These are phyloP conservation scores for Fusarium cyanostomum DNA, from an alignment of 2,329 filamentous ascomycete genomes.

Conservation along the genomic window DNA sequence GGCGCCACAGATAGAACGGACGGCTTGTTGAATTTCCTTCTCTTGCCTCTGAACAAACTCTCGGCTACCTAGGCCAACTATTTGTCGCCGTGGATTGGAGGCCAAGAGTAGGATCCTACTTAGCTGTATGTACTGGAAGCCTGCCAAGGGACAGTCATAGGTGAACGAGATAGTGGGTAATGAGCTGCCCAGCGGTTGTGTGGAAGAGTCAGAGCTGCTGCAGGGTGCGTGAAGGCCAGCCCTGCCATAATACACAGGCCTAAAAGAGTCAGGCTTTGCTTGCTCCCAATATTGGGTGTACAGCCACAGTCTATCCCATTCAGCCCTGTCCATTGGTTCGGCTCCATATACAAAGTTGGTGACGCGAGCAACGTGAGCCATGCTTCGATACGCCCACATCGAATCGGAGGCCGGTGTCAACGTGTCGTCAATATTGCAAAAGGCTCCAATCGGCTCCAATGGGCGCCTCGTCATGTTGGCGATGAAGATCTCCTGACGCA, in stretches of 20 bases:
- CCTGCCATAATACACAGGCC: too few relatives aligned
- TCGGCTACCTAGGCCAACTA: neutral
- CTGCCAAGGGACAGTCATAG: too few relatives aligned
- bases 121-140: too few relatives aligned
- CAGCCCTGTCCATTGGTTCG: neutral
- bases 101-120: neutral
- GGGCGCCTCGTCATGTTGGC: conserved; percentile 2
- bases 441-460: neutral
- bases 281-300: neutral
- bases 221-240: too few relatives aligned
- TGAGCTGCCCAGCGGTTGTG: too few relatives aligned
- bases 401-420: neutral
- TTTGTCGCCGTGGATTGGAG: neutral
- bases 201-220: too few relatives aligned
- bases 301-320: neutral
- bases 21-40: too few relatives aligned
- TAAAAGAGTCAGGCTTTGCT: neutral
- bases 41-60: too few relatives aligned
- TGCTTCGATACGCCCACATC: conserved; percentile 1
- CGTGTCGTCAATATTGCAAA: neutral
- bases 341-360: neutral
- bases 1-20: conserved; percentile 2
- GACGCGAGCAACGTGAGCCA: conserved; percentile 1
- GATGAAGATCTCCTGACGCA: conserved; percentile 1
- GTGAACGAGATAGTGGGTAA: neutral